Percentiles rank a stretch among this genome's conserved stretches.
Evolutionary conservation across 257 asterid species (phyloP).

Genomic region (Galeopsis tetrahit): DNA sequence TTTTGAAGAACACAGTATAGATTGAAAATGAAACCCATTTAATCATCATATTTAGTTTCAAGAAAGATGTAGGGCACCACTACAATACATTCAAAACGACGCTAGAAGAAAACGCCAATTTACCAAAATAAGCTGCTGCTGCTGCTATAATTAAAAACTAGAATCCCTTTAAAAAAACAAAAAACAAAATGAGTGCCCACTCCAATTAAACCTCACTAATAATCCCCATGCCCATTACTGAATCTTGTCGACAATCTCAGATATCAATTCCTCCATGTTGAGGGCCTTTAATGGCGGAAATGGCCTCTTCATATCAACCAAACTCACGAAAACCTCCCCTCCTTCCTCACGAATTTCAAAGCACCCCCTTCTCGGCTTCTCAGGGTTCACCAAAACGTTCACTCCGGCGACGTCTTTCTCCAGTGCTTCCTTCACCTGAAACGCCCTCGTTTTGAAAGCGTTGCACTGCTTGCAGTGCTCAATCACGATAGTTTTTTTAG

Average conservation of each 20-base stretch:
- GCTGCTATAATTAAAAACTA: too few relatives aligned
- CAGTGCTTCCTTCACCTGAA: conserved; percentile 59
- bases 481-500: conserved; percentile 53
- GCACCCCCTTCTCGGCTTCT: conserved; percentile 86
- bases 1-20: not conserved
- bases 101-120: not conserved
- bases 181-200: conserved; percentile 35
- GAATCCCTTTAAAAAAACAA: too few relatives aligned
- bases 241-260: conserved; percentile 63
- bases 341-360: conserved; percentile 76
- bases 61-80: not conserved
- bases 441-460: conserved; percentile 65
- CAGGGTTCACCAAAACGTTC: conserved; percentile 70
- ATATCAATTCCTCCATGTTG: conserved; percentile 69
- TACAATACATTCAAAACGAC: not conserved
- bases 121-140: not conserved
- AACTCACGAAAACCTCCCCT: conserved; percentile 68
- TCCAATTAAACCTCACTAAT: not conserved
- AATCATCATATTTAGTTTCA: not conserved
- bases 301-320: conserved; percentile 81
- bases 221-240: conserved; percentile 27
- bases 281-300: conserved; percentile 60
- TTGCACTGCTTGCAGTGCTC: conserved; percentile 83
- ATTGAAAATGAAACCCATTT: not conserved
- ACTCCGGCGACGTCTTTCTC: conserved; percentile 59